Percentiles rank a stretch among this genome's conserved stretches.
Evolutionary conservation across 805 yeast species (phyloP).

Genomic region (Teunomyces cretensis): DNA sequence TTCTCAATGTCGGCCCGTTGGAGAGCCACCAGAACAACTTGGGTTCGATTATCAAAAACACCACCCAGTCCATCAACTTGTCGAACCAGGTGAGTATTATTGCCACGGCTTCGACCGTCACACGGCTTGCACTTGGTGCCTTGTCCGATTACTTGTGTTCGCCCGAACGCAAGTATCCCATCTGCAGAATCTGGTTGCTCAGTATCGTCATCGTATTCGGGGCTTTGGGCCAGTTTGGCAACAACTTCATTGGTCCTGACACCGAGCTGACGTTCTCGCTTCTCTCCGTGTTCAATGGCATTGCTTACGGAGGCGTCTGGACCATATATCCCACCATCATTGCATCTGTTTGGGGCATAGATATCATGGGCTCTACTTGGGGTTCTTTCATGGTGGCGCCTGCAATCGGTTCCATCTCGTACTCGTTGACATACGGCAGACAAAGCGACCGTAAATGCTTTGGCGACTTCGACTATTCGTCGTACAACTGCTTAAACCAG

Average conservation of each 20-base stretch:
- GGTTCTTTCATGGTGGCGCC: slow-evolving; percentile 88
- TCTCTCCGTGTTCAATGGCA: slow-evolving; percentile 58
- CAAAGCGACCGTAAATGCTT: slow-evolving; percentile 50
- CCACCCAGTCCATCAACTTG: slow-evolving; percentile 22
- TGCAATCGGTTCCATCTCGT: slow-evolving; percentile 72
- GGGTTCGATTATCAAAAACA: slow-evolving; percentile 63
- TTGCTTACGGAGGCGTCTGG: slow-evolving; percentile 78
- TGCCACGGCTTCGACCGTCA: slow-evolving; percentile 66
- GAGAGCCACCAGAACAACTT: slow-evolving; percentile 84
- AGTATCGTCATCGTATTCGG: slow-evolving; percentile 27
- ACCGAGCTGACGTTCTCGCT: slow-evolving; percentile 7
- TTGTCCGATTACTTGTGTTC: slow-evolving; percentile 58
- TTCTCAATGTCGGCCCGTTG: slow-evolving; percentile 75
- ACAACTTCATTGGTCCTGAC: slow-evolving; percentile 2
- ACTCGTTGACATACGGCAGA: slow-evolving; percentile 68
- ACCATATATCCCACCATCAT: slow-evolving; percentile 85
- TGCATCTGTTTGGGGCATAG: slow-evolving; percentile 84
- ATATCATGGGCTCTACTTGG: slow-evolving; percentile 88
- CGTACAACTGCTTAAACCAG: slow-evolving; percentile 20
- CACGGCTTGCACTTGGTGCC: slow-evolving; percentile 68
- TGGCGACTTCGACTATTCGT: slow-evolving; percentile 3
- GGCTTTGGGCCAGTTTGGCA: slow-evolving; percentile 27
- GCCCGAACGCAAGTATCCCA: slow-evolving; percentile 23
- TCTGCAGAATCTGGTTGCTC: slow-evolving; percentile 36
- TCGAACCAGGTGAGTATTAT: slow-evolving; percentile 57